Evolutionary conservation across 1,139 yeast genomes (phyloP).

Genomic region (Suhomyces maxii): DNA sequence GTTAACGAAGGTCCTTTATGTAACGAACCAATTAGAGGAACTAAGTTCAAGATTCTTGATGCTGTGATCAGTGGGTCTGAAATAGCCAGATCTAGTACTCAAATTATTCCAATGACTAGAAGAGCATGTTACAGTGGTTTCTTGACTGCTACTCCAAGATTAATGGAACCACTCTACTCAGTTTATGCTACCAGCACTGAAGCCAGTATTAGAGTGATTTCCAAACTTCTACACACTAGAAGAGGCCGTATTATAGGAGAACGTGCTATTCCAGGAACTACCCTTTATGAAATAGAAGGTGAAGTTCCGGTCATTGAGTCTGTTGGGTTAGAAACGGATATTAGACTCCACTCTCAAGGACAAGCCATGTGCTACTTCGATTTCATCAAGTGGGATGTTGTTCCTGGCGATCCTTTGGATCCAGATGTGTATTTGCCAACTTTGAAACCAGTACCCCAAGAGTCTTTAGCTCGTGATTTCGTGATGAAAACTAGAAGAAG

Average conservation of each 20-base stretch:
- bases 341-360: slow-evolving; percentile 75
- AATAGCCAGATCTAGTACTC: slow-evolving; percentile 61
- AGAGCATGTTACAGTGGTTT: slow-evolving; percentile 84
- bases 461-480: slow-evolving; percentile 82
- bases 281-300: slow-evolving; percentile 61
- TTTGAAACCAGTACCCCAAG: slow-evolving; percentile 70
- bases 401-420: slow-evolving; percentile 93
- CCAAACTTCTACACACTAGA: slow-evolving; percentile 56
- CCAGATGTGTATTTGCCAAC: slow-evolving; percentile 59
- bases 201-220: slow-evolving; percentile 43
- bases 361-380: slow-evolving; percentile 68
- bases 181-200: slow-evolving; percentile 59
- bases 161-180: slow-evolving; percentile 82
- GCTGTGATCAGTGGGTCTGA: slow-evolving; percentile 51
- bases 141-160: slow-evolving; percentile 72
- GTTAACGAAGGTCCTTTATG: slow-evolving; percentile 86
- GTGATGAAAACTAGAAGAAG: slow-evolving; percentile 84
- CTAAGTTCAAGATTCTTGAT: slow-evolving; percentile 71
- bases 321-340: slow-evolving; percentile 83
- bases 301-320: slow-evolving; percentile 86
- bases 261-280: slow-evolving; percentile 72
- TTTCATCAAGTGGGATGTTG: slow-evolving; percentile 72
- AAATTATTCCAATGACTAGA: slow-evolving; percentile 78
- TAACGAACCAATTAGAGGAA: slow-evolving; percentile 75
- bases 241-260: slow-evolving; percentile 57